Conservation (phyloP, 208 protist genomes). For the Spongospora subterranea region DNA sequence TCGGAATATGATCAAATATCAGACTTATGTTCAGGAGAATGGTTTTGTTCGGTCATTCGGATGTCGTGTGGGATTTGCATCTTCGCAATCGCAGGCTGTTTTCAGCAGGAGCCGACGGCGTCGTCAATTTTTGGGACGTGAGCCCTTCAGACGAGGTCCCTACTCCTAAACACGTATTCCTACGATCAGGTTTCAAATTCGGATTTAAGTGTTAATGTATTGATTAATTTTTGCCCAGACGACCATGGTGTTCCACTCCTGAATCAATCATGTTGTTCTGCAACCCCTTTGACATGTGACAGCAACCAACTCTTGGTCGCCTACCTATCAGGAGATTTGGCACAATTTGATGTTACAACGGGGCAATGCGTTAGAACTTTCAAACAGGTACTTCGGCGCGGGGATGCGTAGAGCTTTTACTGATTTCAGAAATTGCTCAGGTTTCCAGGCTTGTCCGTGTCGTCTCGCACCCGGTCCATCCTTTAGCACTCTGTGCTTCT, state of each 20-base stretch:
- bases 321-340: slow-evolving; percentile 10
- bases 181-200: neutral
- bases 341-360: slow-evolving; percentile 4
- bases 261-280: neutral
- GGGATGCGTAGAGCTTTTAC: neutral
- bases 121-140: slow-evolving; percentile 12
- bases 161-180: neutral
- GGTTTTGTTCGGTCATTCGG: neutral
- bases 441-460: neutral
- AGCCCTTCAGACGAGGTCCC: neutral
- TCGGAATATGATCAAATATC: neutral
- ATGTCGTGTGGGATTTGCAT: slow-evolving; percentile 43
- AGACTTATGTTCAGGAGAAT: neutral
- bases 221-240: neutral
- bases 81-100: neutral
- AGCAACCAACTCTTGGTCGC: neutral
- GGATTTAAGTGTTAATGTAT: neutral
- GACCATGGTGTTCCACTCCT: neutral
- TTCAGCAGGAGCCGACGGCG: neutral
- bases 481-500: slow-evolving; percentile 13
- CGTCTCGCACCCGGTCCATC: slow-evolving; percentile 10
- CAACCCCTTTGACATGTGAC: neutral
- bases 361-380: neutral
- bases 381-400: neutral
- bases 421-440: neutral